These are phyloP conservation scores for Candida odintsovae DNA, from an alignment of 805 yeast genomes.

Conservation along the genomic window DNA sequence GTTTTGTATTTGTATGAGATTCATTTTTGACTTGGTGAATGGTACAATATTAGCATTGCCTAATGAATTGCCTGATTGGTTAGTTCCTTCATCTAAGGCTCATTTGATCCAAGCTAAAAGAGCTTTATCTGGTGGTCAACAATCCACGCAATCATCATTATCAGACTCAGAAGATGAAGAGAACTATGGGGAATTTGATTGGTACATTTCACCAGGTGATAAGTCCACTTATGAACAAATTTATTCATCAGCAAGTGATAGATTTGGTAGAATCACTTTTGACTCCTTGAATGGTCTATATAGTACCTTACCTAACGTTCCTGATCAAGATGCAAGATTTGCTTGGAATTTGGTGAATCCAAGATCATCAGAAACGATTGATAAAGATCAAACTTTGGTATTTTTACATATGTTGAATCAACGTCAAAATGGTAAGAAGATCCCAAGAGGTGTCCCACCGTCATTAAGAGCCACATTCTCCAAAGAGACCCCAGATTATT, in stretches of 20 bases:
- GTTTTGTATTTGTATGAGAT: conserved; percentile 94
- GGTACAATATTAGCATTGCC: conserved; percentile 63
- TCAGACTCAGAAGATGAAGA: conserved; percentile 55
- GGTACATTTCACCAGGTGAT: conserved; percentile 95
- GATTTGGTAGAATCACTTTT: conserved; percentile 74
- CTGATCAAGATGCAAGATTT: conserved; percentile 75
- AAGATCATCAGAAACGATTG: conserved; percentile 77
- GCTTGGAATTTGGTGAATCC: conserved; percentile 98
- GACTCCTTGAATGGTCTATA: conserved; percentile 67
- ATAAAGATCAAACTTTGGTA: conserved; percentile 87
- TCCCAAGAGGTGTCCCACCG: conserved; percentile 94
- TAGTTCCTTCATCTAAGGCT: conserved; percentile 83
- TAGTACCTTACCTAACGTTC: conserved; percentile 62
- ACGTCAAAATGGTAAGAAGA: conserved; percentile 73
- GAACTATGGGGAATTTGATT: conserved; percentile 53
- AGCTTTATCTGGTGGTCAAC: conserved; percentile 33
- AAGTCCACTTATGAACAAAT: conserved; percentile 71
- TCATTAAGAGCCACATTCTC: conserved; percentile 87
- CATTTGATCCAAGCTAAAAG: conserved; percentile 80
- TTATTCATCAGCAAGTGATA: conserved; percentile 68
- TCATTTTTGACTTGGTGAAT: conserved; percentile 87
- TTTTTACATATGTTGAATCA: conserved; percentile 89
- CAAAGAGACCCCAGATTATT: conserved; percentile 74
- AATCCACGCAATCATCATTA: conserved; percentile 26
- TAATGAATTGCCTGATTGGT: conserved; percentile 76